Evolutionary conservation across 176 grass and related monocot species (phyloP).

Genomic region (Guadua angustifolia): DNA sequence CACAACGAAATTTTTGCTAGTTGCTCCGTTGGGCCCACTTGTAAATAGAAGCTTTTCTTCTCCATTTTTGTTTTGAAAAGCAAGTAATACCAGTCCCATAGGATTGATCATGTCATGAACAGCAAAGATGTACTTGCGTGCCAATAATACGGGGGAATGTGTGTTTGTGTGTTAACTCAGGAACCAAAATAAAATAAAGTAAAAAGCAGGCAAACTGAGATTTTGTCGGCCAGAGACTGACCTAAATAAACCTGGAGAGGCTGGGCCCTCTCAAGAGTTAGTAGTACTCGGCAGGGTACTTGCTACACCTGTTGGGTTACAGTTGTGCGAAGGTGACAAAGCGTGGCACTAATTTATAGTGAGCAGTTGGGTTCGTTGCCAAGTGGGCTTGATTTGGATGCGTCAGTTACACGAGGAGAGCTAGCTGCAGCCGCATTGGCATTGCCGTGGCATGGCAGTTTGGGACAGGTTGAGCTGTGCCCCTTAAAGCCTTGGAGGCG

Average conservation of each 20-base stretch:
- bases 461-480: slow-evolving; percentile 23
- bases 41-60: slow-evolving; percentile 14
- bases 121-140: slow-evolving; percentile 24
- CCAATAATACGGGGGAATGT: neutral
- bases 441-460: slow-evolving; percentile 42
- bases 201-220: neutral
- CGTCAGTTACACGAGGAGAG: neutral
- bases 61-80: neutral
- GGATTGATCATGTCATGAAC: slow-evolving; percentile 3
- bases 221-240: slow-evolving; percentile 25
- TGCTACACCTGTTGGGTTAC: slow-evolving; percentile 28
- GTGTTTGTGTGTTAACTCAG: neutral
- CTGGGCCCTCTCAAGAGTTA: neutral
- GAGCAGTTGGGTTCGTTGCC: slow-evolving; percentile 42
- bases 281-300: neutral
- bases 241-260: neutral
- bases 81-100: neutral
- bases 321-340: slow-evolving; percentile 33
- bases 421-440: neutral
- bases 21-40: neutral
- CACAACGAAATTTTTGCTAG: slow-evolving; percentile 15
- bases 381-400: slow-evolving; percentile 33
- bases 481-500: slow-evolving; percentile 21
- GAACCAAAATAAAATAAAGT: neutral
- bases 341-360: slow-evolving; percentile 21